phyloP scores from a whole-genome alignment of 2,329 filamentous ascomycete species.

The Dichotomopilus funicola region DNA sequence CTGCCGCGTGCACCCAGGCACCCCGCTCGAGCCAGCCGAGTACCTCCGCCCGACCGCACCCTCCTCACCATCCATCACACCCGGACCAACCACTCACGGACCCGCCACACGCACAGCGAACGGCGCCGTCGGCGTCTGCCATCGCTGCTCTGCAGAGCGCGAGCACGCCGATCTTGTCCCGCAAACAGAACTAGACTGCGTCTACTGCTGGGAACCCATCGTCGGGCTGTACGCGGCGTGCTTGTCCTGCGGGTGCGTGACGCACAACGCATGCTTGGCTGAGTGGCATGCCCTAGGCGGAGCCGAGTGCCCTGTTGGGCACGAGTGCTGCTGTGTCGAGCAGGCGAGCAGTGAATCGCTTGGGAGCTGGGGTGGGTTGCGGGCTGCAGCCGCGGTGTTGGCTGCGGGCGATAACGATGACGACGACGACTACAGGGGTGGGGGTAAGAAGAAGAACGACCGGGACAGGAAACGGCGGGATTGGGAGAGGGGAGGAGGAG shows the following conservation, averaged over 20 bases:
- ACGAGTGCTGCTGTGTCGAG: constrained; percentile 56
- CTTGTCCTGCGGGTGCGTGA: constrained; percentile 56
- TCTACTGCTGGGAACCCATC: constrained; percentile 56
- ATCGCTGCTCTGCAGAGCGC: constrained; percentile 40
- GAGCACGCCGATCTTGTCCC: constrained; percentile 26
- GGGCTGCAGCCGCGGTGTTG: constrained; percentile 32
- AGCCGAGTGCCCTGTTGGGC: constrained; percentile 54
- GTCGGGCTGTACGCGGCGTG: constrained; percentile 55
- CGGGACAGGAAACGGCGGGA: neutral
- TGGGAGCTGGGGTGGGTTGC: constrained; percentile 55
- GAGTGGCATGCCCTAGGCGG: constrained; percentile 54
- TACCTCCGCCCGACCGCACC: constrained; percentile 34
- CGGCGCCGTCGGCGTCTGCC: constrained; percentile 44
- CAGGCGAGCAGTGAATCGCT: constrained; percentile 52
- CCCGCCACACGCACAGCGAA: constrained; percentile 22
- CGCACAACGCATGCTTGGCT: constrained; percentile 52
- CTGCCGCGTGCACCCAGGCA: constrained; percentile 57
- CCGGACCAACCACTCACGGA: neutral
- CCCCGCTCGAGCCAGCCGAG: constrained; percentile 52
- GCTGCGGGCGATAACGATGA: constrained; percentile 14
- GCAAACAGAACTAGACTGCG: constrained; percentile 54
- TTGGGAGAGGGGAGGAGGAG: neutral
- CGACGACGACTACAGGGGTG: neutral
- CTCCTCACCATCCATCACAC: neutral
- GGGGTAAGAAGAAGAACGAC: no score